Base-by-base conservation (phyloP, 2,329 filamentous ascomycete species). In the Aspergillus sp. region DNA sequence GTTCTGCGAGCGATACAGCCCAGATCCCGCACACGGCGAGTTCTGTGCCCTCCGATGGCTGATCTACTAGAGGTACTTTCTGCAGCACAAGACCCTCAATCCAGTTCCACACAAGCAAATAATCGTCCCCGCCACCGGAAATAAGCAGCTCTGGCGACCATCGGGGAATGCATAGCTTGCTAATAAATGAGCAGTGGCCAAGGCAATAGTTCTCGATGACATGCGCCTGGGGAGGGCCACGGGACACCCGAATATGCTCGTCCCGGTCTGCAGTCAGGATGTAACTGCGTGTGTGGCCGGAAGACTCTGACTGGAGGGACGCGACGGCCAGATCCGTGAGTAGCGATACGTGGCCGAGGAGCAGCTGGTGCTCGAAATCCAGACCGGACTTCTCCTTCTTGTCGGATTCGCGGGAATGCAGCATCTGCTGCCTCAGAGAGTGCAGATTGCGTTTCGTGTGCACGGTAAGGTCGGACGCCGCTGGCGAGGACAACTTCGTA, bases 331-430 rank as follows among this genome's bases (percentile, higher is more conserved):
- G 57, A 49, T 85, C 80, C 1, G 88, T 95, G 30, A 98, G 74
- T 75, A 96, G 83, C 1, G 89, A 95, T 10, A 98, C 91, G 60
- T 98, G 91, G 8, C 91, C 91, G 1, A 98, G 75, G 5, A 95
- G 67, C 1, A 94, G 68, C 24, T 79, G 74, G 46, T 86, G 75
- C 47, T 86, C 80, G 53, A 93, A 93, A 15, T 66, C 55, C 2
- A 66, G 58, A 11, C 66, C 64, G 33, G 68, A 68, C 22, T 64
- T 62, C 39, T 71, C 66, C n/a, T 48, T 57, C 32, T 35, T 45
- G 44, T 63, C 55, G 42, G 56, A 52, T 35, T 60, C 61, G 40
- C 63, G 57, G 42, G 57, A 55, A 30, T 60, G 60, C 42, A 66
- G 68, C 36, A 69, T 58, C 45, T 80, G 75, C 33, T 74, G 67